Evolutionary conservation across 2,329 filamentous ascomycete genomes (phyloP).

Genomic region (Claviceps pazoutovae): DNA sequence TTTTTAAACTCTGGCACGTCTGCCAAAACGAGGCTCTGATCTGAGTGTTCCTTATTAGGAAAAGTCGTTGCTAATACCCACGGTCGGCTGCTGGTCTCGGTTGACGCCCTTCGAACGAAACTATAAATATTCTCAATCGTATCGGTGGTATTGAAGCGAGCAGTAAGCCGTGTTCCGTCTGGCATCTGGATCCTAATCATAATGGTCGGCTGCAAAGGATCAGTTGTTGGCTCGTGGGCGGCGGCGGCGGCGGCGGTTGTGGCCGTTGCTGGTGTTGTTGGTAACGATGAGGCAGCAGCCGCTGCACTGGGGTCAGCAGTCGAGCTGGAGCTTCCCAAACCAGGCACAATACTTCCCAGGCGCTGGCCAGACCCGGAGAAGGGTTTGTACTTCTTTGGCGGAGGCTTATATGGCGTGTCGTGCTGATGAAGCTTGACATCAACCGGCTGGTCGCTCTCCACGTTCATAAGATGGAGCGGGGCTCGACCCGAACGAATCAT

Average conservation of each 20-base stretch:
- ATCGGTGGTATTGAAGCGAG: conserved; percentile 67
- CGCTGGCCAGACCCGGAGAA: conserved; percentile 60
- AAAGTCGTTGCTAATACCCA: conserved; percentile 75
- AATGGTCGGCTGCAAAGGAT: conserved; percentile 53
- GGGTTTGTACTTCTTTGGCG: conserved; percentile 63
- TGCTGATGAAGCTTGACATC: conserved; percentile 69
- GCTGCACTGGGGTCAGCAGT: conserved; percentile 15
- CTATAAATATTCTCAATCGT: conserved; percentile 66
- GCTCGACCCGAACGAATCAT: conserved; percentile 68
- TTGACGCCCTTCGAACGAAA: conserved; percentile 54
- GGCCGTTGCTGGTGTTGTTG: conserved; percentile 22
- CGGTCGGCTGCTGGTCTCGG: conserved; percentile 39
- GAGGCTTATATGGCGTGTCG: conserved; percentile 53
- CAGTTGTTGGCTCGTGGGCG: conserved; percentile 27
- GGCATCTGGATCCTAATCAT: conserved; percentile 65
- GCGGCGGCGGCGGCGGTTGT: conserved; percentile 10
- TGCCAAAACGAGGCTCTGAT: conserved; percentile 44
- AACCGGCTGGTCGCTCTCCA: conserved; percentile 59
- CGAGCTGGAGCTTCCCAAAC: conserved; percentile 22
- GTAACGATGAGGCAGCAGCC: conserved; percentile 18
- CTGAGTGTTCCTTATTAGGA: conserved; percentile 65
- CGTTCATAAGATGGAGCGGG: conserved; percentile 65
- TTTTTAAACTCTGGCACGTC: conserved; percentile 52
- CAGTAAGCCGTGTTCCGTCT: conserved; percentile 63
- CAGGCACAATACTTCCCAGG: conserved; percentile 64